Percentiles rank a stretch among this genome's conserved stretches.
Conservation (phyloP, 2,329 filamentous ascomycete species). For the Metarhizium album region DNA sequence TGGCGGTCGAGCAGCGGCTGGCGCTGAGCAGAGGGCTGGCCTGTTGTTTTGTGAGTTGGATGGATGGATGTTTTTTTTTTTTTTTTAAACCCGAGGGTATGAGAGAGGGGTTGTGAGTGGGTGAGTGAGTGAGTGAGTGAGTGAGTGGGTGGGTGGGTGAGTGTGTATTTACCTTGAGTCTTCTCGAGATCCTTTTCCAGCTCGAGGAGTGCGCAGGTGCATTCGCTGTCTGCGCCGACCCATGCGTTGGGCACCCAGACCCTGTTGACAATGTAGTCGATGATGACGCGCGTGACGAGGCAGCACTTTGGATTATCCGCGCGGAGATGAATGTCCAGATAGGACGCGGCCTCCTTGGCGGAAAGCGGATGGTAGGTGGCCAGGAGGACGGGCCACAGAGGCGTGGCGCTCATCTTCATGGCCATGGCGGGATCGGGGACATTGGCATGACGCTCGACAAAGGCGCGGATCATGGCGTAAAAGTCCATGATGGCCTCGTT, state of each 20-base stretch:
- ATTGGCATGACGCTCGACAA: constrained; percentile 24
- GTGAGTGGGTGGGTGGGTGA: not conserved
- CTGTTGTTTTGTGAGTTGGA: constrained; percentile 9
- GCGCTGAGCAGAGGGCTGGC: constrained; percentile 23
- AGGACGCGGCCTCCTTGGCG: constrained; percentile 27
- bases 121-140: too few relatives aligned
- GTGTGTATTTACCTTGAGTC: constrained; percentile 19
- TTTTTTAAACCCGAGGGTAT: too few relatives aligned
- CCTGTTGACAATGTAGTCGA: constrained; percentile 31
- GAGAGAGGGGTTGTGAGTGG: too few relatives aligned
- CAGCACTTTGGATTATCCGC: constrained; percentile 29
- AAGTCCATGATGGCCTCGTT: constrained; percentile 26
- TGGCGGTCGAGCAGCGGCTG: constrained; percentile 30
- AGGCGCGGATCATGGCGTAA: constrained; percentile 24
- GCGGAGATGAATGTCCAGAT: constrained; percentile 29
- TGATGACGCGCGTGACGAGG: constrained; percentile 30
- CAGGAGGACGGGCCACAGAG: constrained; percentile 26
- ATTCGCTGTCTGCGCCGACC: constrained; percentile 24
- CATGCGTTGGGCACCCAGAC: constrained; percentile 30
- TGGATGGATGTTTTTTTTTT: too few relatives aligned
- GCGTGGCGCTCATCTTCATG: constrained; percentile 18
- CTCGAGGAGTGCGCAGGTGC: constrained; percentile 23
- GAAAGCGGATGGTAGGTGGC: constrained; percentile 27
- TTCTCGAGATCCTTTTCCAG: constrained; percentile 26
- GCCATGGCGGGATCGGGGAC: constrained; percentile 19